phyloP scores from a whole-genome alignment of 2,329 filamentous ascomycete species.

The Chaetomium olivaceum region DNA sequence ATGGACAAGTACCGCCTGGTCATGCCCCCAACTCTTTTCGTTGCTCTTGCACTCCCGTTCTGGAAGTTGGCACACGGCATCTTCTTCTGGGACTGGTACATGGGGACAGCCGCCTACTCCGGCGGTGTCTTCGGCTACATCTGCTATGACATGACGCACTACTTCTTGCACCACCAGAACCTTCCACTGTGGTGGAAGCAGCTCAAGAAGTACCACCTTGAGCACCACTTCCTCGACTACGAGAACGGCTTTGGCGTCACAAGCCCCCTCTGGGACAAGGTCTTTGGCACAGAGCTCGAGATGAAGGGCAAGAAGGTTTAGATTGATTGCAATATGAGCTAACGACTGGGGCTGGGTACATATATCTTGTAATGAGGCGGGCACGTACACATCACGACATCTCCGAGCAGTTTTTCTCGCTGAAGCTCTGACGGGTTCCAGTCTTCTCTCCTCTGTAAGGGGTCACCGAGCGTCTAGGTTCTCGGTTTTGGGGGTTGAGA shows the following conservation, averaged over 20 bases:
- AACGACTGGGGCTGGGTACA: slow-evolving; percentile 40
- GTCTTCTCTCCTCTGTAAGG: not conserved
- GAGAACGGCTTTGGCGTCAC: slow-evolving; percentile 97
- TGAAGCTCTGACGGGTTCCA: not conserved
- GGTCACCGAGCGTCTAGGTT: not conserved
- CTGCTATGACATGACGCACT: slow-evolving; percentile 96
- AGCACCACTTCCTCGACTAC: slow-evolving; percentile 97
- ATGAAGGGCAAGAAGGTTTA: slow-evolving; percentile 39
- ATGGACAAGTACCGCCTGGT: slow-evolving; percentile 98
- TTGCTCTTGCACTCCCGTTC: slow-evolving; percentile 82
- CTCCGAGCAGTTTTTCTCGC: slow-evolving; percentile 1
- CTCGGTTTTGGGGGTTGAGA: not conserved
- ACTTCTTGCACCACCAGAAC: slow-evolving; percentile 95
- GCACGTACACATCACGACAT: slow-evolving; percentile 16
- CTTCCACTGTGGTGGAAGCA: slow-evolving; percentile 86
- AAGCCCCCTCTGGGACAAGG: slow-evolving; percentile 88
- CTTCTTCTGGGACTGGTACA: slow-evolving; percentile 83
- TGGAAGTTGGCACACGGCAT: slow-evolving; percentile 85
- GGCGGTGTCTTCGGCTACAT: slow-evolving; percentile 95
- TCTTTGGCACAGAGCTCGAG: slow-evolving; percentile 84
- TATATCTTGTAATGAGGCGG: slow-evolving; percentile 30
- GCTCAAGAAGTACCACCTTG: slow-evolving; percentile 95
- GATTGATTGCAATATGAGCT: slow-evolving; percentile 13
- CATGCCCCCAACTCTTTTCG: slow-evolving; percentile 90
- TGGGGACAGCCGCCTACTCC: slow-evolving; percentile 75